Evolutionary conservation across 495 filamentous ascomycete genomes (phyloP), one percentile per base, ranked within the genome.

Genomic region (Penicillium paradoxum): DNA sequence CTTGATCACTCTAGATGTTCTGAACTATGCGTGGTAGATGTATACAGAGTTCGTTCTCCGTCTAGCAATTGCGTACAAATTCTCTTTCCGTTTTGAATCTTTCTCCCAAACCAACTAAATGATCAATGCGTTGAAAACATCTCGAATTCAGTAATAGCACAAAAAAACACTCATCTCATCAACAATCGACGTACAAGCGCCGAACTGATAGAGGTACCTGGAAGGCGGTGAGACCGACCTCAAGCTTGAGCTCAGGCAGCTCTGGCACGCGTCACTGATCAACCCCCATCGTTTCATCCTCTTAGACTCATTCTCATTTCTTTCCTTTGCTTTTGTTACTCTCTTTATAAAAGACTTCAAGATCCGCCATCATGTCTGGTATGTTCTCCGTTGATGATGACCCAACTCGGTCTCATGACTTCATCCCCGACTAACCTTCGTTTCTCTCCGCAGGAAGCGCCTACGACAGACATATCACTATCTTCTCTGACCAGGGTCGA

Each of bases 381-480:
- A 70, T 42, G 58, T 56, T 24, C 51, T 43, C 51, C 47, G 25
- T 33, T 32, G 40, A 44, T 46, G 53, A 56, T 57, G 53, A 34
- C 18, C 38, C 33, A 14, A 29, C 21, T 41, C 49, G 53, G 48
- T n/a, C n/a, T n/a, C 50, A 71, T 69, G 66, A 71, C 67, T 64
- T 73, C 68, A 70, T 65, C 62, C 55, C 43, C 42, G 53, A 60
- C 70, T 73, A 53, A 73, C 69, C 36, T 41, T 43, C 1, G 48
- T 58, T 53, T 60, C 59, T 62, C 53, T 60, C 56, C 62, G 70
- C 65, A 96, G 91, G 90, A 76, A 95, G 88, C 79, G 90, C 92
- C 57, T 97, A 91, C 77, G 93, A 98, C 73, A 82, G 93, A 79
- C 93, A 98, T 71, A 97, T 98, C 62, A 98, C 93, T 64, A 97